Evolutionary conservation across 352 stramenopile genomes (phyloP).

Genomic region (Pythium pectinolyticum): DNA sequence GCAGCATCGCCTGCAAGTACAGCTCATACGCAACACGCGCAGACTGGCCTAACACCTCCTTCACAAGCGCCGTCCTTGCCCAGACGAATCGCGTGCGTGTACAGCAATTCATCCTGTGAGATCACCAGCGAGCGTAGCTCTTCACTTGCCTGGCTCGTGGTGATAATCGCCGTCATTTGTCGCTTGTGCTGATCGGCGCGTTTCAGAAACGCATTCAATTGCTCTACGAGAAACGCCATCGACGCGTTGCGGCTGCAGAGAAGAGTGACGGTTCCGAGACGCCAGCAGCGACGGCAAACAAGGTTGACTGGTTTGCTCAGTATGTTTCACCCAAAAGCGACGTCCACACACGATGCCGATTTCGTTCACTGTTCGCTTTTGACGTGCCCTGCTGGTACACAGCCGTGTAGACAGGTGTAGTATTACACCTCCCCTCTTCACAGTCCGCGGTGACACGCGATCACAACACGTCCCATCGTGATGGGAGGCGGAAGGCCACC

Average conservation of each 20-base stretch:
- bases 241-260: conserved; percentile 67
- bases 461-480: no score
- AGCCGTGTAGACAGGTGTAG: no score
- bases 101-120: conserved; percentile 63
- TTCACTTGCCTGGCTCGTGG: conserved; percentile 15
- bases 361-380: no score
- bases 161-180: conserved; percentile 35
- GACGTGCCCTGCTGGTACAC: no score
- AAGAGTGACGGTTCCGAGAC: no score
- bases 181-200: conserved; percentile 68
- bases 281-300: no score
- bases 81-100: conserved; percentile 59
- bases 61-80: conserved; percentile 63
- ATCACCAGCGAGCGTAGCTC: conserved; percentile 33
- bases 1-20: conserved; percentile 57
- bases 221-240: conserved; percentile 58
- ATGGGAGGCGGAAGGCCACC: no score
- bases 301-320: no score
- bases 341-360: no score
- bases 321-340: no score
- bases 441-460: no score
- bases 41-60: conserved; percentile 70
- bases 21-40: conserved; percentile 51
- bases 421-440: no score
- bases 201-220: conserved; percentile 60